Base-by-base conservation (phyloP, 169 alveolate species). In the Plasmodium relictum region DNA sequence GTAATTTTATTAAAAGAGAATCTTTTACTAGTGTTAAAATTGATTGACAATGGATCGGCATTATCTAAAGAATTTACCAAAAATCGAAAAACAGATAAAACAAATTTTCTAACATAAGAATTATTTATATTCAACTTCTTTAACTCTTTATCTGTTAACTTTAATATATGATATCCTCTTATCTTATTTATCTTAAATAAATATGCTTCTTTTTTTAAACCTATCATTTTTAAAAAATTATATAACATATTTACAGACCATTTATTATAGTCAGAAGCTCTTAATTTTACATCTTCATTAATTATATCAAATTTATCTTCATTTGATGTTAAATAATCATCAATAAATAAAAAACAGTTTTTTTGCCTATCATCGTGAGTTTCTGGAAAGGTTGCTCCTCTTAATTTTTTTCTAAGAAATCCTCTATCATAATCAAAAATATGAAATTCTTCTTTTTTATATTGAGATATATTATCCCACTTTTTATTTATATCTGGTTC, bases 31-130 rank as follows among this genome's bases (percentile, higher is more conserved):
- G 65, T 39, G 20, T 92, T 92, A 63, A 63, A 89, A 69, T 54
- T 76, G 20, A 92, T 48, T 18, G 88, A 68, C 31, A 85, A 74
- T 6, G 91, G 91, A 88, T 92, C 95, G 42, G 92, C 91, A 44
- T 66, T 76, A 70, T 92, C 95, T 24, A 92, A 26, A 12, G 88
- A 92, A 70, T 74, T 88, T 26, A 90, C 89, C 41, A 92, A 87
- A 48, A 74, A 89, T 10, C 80, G 70, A 69, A 92, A 92, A 59
- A 92, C 88, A 65, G 88, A 89, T 16, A 78, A 45, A 10, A 92
- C 88, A 62, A 78, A 92, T 78, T 63, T 88, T 37, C 95, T 50
- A 26, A 76, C 76, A 71, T 92, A 92, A 6, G 37, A 9, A 74
- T 92, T 88, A 8, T 69, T 73, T 85, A 92, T 65, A 54, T 89